Evolutionary conservation across 208 protist species (phyloP).

Genomic region (Trypanosoma caninum): DNA sequence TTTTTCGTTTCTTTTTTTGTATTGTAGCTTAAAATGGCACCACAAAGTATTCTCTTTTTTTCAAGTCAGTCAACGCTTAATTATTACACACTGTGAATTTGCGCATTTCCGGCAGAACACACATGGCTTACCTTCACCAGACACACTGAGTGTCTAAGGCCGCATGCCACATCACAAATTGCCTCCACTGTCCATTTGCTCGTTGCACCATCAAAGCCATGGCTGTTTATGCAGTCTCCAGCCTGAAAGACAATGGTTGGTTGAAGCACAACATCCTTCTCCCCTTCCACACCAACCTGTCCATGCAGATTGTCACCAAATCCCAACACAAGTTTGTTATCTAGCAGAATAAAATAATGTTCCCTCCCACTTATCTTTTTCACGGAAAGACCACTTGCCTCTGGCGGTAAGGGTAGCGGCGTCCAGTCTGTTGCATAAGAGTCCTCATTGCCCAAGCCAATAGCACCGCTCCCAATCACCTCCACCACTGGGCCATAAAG

Average conservation of each 20-base stretch:
- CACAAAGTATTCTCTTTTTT: no score
- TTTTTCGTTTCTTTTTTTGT: no score
- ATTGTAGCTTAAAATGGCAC: no score
- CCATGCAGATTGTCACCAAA: slow-evolving; percentile 85
- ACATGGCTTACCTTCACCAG: slow-evolving; percentile 40
- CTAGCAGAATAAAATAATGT: slow-evolving; percentile 48
- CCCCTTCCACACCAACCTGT: slow-evolving; percentile 38
- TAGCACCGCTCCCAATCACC: slow-evolving; percentile 49
- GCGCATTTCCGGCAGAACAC: no score
- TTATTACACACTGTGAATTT: no score
- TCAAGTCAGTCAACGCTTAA: no score
- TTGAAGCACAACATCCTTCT: slow-evolving; percentile 15
- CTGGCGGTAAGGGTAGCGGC: slow-evolving; percentile 15
- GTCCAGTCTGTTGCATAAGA: slow-evolving; percentile 27
- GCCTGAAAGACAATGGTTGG: slow-evolving; percentile 29
- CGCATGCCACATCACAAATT: slow-evolving; percentile 44
- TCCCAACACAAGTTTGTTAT: slow-evolving; percentile 39
- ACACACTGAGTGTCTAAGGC: slow-evolving; percentile 68
- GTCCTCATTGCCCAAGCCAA: slow-evolving; percentile 57
- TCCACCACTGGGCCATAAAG: no score
- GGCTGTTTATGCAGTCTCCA: slow-evolving; percentile 28
- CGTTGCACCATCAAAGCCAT: background rate
- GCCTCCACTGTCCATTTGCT: slow-evolving; percentile 29
- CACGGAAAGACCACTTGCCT: slow-evolving; percentile 10
- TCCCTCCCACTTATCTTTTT: slow-evolving; percentile 38